phyloP scores from a whole-genome alignment of 2,329 filamentous ascomycete species.

The Aureobasidium sp. region DNA sequence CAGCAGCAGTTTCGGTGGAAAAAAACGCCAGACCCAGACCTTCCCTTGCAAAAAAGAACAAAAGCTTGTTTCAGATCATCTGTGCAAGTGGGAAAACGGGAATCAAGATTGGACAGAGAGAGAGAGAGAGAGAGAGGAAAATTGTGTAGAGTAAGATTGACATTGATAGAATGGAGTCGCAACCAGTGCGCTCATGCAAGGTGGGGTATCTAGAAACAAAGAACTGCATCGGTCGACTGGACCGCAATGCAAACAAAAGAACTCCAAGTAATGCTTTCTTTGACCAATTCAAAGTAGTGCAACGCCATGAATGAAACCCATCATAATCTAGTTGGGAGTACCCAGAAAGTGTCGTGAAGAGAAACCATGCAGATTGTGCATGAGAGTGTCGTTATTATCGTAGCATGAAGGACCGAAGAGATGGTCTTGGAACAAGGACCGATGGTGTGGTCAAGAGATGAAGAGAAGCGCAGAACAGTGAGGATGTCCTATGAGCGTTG shows the following conservation, averaged over 20 bases:
- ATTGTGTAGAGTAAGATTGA: background rate
- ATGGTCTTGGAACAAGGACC: background rate
- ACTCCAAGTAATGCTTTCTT: constrained; percentile 4
- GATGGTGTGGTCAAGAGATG: background rate
- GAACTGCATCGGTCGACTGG: constrained; percentile 1
- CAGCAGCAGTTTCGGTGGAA: background rate
- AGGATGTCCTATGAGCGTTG: constrained; percentile 28
- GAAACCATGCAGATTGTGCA: constrained; percentile 1
- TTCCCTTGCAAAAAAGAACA: background rate
- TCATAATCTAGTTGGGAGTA: background rate
- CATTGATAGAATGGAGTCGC: background rate
- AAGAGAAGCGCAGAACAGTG: background rate
- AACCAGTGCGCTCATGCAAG: constrained; percentile 11
- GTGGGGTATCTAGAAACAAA: constrained; percentile 19
- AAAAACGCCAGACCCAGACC: background rate
- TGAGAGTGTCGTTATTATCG: constrained; percentile 14
- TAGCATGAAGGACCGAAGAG: background rate
- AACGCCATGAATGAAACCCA: constrained; percentile 2
- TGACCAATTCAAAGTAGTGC: background rate
- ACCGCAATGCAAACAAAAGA: constrained; percentile 11
- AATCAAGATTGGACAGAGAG: background rate
- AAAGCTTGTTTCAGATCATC: constrained; percentile 16
- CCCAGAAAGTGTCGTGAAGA: constrained; percentile 1
- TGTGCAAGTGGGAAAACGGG: background rate
- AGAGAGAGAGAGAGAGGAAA: no score